These are phyloP conservation scores for Pelargonium myrrhifolium DNA, from an alignment of 441 rosid genomes.

Conservation along the genomic window DNA sequence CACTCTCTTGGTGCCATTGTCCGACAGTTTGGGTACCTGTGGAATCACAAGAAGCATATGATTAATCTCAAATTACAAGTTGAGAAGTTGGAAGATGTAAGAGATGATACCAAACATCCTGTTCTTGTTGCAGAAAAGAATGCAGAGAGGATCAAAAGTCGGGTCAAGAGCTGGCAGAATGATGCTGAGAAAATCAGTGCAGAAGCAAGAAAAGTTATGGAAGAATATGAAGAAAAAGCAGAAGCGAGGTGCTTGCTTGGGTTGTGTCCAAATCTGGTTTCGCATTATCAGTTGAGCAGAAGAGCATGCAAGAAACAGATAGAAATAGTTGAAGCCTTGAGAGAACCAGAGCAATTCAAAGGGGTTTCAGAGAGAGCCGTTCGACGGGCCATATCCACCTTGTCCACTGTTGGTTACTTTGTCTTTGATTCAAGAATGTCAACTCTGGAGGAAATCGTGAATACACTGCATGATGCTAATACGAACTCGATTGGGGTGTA, in stretches of 20 bases:
- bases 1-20: not conserved
- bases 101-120: not conserved
- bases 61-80: not conserved
- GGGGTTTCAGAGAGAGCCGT: not conserved
- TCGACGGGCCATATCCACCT: not conserved
- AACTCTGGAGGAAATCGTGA: slow-evolving; percentile 7
- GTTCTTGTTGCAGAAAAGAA: not conserved
- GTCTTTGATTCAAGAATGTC: not conserved
- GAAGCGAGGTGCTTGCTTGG: slow-evolving; percentile 1
- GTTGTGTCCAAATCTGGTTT: not conserved
- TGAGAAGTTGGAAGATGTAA: not conserved
- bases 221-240: not conserved
- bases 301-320: not conserved
- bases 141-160: not conserved
- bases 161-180: not conserved
- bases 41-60: not conserved
- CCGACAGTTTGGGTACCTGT: not conserved
- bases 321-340: not conserved
- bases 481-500: slow-evolving; percentile 18
- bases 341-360: not conserved
- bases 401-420: not conserved
- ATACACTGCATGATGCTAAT: not conserved
- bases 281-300: not conserved
- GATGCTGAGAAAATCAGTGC: not conserved
- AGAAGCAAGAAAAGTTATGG: not conserved